Evolutionary conservation across 1,284 basidiomycete genomes (phyloP), one percentile per base, ranked within the genome.

Genomic region (Leccinum pachyderme): DNA sequence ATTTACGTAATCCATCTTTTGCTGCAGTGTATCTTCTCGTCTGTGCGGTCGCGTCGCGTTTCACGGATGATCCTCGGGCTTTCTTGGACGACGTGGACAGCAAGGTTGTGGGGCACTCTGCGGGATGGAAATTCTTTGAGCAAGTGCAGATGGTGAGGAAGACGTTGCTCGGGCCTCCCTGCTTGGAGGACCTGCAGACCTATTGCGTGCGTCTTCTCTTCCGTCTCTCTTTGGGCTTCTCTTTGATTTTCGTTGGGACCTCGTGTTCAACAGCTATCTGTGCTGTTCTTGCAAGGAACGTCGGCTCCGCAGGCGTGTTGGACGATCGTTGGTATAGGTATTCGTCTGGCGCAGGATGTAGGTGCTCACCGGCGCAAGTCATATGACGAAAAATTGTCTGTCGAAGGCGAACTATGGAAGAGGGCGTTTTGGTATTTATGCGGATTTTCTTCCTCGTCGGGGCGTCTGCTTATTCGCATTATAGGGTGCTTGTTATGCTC

Each of bases 111-210:
- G 15, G 65, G 50, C 81, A 83, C 58, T 86, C 86, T 1, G 76
- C 79, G 1, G 91, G 91, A 3, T 92, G 89, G 89, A 83, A 82
- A 60, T 93, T 80, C 73, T 86, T 91, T 60, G 75, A 81, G 31
- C 85, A 88, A 53, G 79, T 90, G 0, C 76, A 85, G 53, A 63
- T 77, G 47, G 66, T 78, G 49, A 72, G 79, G 12, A 75, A 74
- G 59, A 76, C 75, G 0, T 65, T 82, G 49, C 72, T 85, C 37
- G 72, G 73, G 5, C 73, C 77, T 0, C 82, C 86, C 0, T 75
- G 74, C 11, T 60, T 91, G 44, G 81, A 81, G 61, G 83, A 88
- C 58, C 66, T 91, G 39, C 88, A 90, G 64, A 72, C 73, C 1
- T 78, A 79, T 53, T 75, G 72, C 51, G 77, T 78, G 59, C 56